Percentiles rank a stretch among this genome's conserved stretches.
Conservation (phyloP, 2,329 filamentous ascomycete species). For the Gliomastix tumulicola region DNA sequence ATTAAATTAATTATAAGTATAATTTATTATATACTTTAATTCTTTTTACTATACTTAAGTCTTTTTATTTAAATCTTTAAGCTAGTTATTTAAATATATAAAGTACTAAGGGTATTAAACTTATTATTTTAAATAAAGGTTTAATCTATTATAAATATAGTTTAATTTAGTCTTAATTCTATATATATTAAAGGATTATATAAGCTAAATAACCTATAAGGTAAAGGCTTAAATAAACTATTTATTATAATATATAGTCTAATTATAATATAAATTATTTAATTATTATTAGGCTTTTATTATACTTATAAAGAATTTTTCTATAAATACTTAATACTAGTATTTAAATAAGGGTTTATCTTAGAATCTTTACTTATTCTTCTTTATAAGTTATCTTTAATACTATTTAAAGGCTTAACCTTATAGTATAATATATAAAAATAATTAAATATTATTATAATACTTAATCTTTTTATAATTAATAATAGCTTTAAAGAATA, state of each 20-base stretch:
- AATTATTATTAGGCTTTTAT: neutral
- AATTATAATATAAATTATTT: too few species aligned
- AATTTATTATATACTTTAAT: neutral
- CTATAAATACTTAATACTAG: neutral
- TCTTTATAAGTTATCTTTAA: neutral
- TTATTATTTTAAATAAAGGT: neutral
- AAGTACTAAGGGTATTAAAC: neutral
- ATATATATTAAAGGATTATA: neutral
- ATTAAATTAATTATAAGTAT: slow-evolving; percentile 3
- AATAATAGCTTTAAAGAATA: too few species aligned
- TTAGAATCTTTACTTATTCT: neutral
- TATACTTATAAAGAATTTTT: neutral
- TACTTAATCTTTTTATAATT: too few species aligned
- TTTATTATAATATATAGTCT: too few species aligned
- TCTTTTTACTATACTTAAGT: too few species aligned
- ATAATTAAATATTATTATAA: neutral
- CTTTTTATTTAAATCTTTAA: too few species aligned
- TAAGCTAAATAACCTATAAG: neutral
- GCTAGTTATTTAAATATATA: neutral
- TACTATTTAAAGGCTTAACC: neutral
- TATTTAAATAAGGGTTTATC: neutral
- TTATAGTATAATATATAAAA: neutral
- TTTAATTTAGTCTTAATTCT: neutral
- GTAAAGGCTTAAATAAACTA: neutral
- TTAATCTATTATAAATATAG: neutral